Percentiles rank a stretch among this genome's conserved stretches.
phyloP scores from a whole-genome alignment of 257 asterid species.

The Plantago ovata region DNA sequence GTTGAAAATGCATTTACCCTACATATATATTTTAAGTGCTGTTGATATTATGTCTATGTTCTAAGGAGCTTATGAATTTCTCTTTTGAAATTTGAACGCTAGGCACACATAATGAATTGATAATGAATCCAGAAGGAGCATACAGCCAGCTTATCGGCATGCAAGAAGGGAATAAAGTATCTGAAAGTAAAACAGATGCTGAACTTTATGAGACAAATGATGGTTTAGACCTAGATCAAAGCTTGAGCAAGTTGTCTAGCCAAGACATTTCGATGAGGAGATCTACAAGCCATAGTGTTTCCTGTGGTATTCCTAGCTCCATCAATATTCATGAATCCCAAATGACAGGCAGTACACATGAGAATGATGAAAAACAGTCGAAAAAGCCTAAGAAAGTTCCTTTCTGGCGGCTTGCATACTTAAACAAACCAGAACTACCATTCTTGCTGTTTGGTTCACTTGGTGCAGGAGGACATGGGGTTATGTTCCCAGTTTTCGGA shows the following conservation, averaged over 20 bases:
- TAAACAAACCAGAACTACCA: conserved; percentile 65
- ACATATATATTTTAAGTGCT: no score
- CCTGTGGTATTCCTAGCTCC: conserved; percentile 34
- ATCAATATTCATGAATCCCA: conserved; percentile 30
- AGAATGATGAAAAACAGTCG: no score
- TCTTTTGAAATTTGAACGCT: conserved; percentile 6
- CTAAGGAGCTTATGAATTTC: no score
- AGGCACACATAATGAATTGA: conserved; percentile 75
- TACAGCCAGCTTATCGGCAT: conserved; percentile 60
- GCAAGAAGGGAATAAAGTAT: conserved; percentile 52
- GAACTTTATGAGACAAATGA: conserved; percentile 22
- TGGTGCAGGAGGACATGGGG: conserved; percentile 56
- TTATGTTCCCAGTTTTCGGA: conserved; percentile 66
- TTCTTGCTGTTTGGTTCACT: conserved; percentile 52
- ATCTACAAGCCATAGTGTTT: conserved; percentile 47
- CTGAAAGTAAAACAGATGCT: conserved; percentile 17
- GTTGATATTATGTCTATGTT: no score
- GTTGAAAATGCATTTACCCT: no score
- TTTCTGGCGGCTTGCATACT: conserved; percentile 39
- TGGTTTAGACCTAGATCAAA: conserved; percentile 24
- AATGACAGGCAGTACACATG: conserved; percentile 17
- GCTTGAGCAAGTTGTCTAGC: conserved; percentile 50
- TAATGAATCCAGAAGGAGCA: conserved; percentile 62
- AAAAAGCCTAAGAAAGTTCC: conserved; percentile 39
- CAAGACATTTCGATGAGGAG: conserved; percentile 36